Evolutionary conservation across 768 basidiomycete species (phyloP), one percentile per base, ranked within the genome.

Genomic region (Psilocybe tampanensis): DNA sequence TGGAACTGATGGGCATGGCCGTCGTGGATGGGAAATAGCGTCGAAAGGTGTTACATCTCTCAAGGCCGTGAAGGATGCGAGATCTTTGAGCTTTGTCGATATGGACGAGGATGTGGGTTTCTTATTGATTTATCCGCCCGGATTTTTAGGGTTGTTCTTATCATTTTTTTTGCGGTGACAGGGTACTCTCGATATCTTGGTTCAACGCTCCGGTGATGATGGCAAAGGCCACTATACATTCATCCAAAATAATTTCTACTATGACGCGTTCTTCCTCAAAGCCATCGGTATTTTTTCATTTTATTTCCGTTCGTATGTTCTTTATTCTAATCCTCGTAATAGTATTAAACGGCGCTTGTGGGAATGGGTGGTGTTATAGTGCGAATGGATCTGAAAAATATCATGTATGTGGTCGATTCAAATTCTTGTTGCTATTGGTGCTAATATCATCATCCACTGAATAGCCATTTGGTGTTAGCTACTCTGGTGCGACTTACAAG

Each of bases 221-320:
- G 82, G 82, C 2, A 65, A 70, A 43, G 88, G 89, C 13, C 84
- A 80, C 39, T 74, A 92, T 17, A 66, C 85, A 4, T 96, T 99
- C 67, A 77, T 99, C 47, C 94, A 96, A 73, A 99, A 99, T 67
- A 98, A 98, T 70, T 92, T 95, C 66, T 98, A 96, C 66, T 95
- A 95, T 67, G 97, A 99, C 62, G 96, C 97, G 0, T 99, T 99
- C 78, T 99, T 98, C 83, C 79, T 98, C 51, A 98, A 98, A 68
- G 94, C 97, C 2, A 91, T 95, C 42, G 89, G 95, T 96, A 42
- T 43, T 86, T 73, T 21, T 9, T 52, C 39, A 36, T 7, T 18
- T 7, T 26, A 32, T 33, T n/a, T 33, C 42, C 29, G 13, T 8
- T n/a, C n/a, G n/a, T 3, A 7, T 29, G 29, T 29, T 29, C 13